Evolutionary conservation across 805 yeast species (phyloP), one percentile per base, ranked within the genome.

Genomic region (Saccharomycopsis javanensis): DNA sequence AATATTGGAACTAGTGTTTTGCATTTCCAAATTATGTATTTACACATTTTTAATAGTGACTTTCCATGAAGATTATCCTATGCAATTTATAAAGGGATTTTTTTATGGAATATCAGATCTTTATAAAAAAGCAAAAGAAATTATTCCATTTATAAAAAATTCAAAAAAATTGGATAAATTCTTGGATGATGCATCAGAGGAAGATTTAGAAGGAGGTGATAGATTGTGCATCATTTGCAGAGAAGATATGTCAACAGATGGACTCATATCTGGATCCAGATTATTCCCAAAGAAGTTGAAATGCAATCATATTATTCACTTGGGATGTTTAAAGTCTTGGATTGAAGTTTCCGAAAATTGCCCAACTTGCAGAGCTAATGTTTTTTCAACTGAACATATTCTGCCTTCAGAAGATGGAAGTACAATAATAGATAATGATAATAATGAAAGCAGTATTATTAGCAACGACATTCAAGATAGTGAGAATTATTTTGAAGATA

Each of bases 301-400:
- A 1, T 94, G 99, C 74, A 86, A 88, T 27, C 99, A 94, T 69
- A 84, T 88, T 52, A 75, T 92, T 57, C 99, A 94, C 68, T 72
- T 86, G 71, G 91, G 94, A 4, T 94, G 99, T 69, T 76, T 94
- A 61, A 86, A 88, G 65, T 85, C 86, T 63, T 94, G 99, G 99
- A 75, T 94, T 63, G 95, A 88, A 66, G 79, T 96, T 62, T 88
- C 96, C 0, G 92, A 85, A 63, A 80, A 81, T n/a, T 94, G 99
- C 72, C 99, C 99, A 1, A 81, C 91, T 55, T 94, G 99, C 68
- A 76, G 96, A 60, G 75, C 84, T 31, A 79, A 82, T 10, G 95
- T 89, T 1, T 42, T 42, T 23, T 23, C 27, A 5, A 20, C 48
- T 3, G 28, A 42, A 42, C 18, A 20, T 42, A 20, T 8, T 42